Conservation (phyloP, 2,329 filamentous ascomycete genomes). For the Sclerotinia sclerotiorum region DNA sequence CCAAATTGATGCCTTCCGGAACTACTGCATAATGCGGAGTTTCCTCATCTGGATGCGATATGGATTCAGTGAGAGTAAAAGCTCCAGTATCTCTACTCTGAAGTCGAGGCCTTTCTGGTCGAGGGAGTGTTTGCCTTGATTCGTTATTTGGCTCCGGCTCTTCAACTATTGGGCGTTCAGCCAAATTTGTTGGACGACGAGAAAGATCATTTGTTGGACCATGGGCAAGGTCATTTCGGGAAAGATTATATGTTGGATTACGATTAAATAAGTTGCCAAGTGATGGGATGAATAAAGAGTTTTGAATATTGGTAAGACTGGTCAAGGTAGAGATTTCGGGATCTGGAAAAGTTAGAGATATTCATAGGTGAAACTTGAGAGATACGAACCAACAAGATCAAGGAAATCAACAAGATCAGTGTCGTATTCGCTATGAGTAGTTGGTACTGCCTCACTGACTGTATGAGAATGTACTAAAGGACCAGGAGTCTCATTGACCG, state of each 20-base stretch:
- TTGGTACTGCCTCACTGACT: background rate
- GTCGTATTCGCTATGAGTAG: constrained; percentile 50
- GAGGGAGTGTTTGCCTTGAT: background rate
- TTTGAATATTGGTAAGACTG: constrained; percentile 85
- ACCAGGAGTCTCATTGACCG: background rate
- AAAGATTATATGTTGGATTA: constrained; percentile 74
- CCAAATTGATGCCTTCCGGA: constrained; percentile 69
- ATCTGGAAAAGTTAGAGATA: constrained; percentile 30
- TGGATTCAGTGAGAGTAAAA: constrained; percentile 55
- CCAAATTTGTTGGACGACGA: constrained; percentile 18
- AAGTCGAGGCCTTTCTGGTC: constrained; percentile 13
- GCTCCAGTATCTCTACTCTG: constrained; percentile 31
- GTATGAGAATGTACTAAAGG: constrained; percentile 12
- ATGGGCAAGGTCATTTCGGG: constrained; percentile 44
- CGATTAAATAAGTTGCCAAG: constrained; percentile 75
- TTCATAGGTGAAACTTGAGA: background rate
- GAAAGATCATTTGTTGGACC: constrained; percentile 34
- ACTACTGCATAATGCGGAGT: constrained; percentile 69
- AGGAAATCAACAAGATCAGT: constrained; percentile 64
- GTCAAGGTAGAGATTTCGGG: constrained; percentile 69
- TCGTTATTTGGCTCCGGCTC: constrained; percentile 24
- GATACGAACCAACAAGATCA: constrained; percentile 60
- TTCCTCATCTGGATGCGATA: constrained; percentile 65
- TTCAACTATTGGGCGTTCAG: constrained; percentile 21
- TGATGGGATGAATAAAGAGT: constrained; percentile 82